These are phyloP conservation scores for Botrytis porri DNA, from an alignment of 2,329 filamentous ascomycete species.

Conservation along the genomic window DNA sequence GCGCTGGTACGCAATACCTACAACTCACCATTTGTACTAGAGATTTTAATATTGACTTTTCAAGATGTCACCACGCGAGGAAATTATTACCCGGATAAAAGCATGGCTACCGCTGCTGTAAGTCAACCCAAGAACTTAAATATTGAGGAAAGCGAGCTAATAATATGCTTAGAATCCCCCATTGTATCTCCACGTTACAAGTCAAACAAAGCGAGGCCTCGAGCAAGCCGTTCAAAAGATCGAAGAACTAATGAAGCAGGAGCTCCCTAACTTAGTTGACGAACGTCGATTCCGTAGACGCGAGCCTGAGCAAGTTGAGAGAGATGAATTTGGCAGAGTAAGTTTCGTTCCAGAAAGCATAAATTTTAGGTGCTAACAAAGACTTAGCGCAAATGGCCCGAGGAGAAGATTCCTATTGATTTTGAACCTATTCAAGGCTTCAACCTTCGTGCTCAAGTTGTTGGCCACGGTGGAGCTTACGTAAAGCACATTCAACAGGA, in stretches of 20 bases:
- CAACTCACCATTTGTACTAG: slow-evolving; percentile 39
- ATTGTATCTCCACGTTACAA: slow-evolving; percentile 92
- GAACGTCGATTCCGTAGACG: slow-evolving; percentile 86
- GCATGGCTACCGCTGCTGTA: slow-evolving; percentile 91
- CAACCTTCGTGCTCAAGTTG: slow-evolving; percentile 93
- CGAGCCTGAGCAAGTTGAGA: slow-evolving; percentile 75
- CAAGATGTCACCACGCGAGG: slow-evolving; percentile 99
- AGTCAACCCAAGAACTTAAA: slow-evolving; percentile 40
- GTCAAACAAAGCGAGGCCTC: slow-evolving; percentile 85
- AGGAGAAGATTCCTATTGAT: slow-evolving; percentile 87
- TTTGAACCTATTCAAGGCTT: slow-evolving; percentile 92
- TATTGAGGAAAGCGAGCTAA: slow-evolving; percentile 23
- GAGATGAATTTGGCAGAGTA: slow-evolving; percentile 88
- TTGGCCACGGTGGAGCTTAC: slow-evolving; percentile 89
- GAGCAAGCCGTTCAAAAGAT: slow-evolving; percentile 86
- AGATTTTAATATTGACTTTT: slow-evolving; percentile 54
- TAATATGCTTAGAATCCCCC: slow-evolving; percentile 71
- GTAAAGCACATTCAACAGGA: slow-evolving; percentile 98
- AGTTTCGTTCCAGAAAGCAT: slow-evolving; percentile 33
- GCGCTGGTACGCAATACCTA: slow-evolving; percentile 86
- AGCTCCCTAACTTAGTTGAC: slow-evolving; percentile 91
- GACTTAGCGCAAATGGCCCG: slow-evolving; percentile 91
- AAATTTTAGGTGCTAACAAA: slow-evolving; percentile 23
- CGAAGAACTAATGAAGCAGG: slow-evolving; percentile 92
- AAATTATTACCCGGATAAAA: slow-evolving; percentile 96